phyloP scores from a whole-genome alignment of 2,329 filamentous ascomycete genomes.

The Monosporascus sp. region DNA sequence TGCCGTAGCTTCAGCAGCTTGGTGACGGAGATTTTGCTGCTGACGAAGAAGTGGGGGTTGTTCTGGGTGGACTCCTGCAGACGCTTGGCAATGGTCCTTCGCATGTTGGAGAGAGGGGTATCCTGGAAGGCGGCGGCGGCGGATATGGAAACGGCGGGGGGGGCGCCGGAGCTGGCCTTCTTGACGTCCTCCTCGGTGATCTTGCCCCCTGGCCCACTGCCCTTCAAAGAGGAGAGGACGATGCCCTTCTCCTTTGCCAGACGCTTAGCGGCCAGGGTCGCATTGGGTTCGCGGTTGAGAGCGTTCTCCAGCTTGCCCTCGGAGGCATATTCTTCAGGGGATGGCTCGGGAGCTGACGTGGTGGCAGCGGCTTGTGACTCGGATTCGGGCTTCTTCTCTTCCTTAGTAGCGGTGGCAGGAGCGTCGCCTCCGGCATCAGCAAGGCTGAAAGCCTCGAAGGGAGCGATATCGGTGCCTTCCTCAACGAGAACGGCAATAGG shows the following conservation, averaged over 20 bases:
- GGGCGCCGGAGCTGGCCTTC: conserved; percentile 67
- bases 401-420: conserved; percentile 59
- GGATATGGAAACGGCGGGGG: conserved; percentile 46
- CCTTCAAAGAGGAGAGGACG: conserved; percentile 73
- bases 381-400: conserved; percentile 59
- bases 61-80: conserved; percentile 84
- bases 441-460: conserved; percentile 84
- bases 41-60: conserved; percentile 98
- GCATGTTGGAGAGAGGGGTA: conserved; percentile 82
- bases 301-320: conserved; percentile 76
- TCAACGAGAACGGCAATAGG: conserved; percentile 95
- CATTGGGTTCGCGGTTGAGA: conserved; percentile 75
- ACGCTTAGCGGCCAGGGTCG: conserved; percentile 69
- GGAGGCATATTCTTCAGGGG: conserved; percentile 65
- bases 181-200: conserved; percentile 92
- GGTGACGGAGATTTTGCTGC: conserved; percentile 80
- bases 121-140: conserved; percentile 73
- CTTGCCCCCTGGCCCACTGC: conserved; percentile 77
- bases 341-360: conserved; percentile 44
- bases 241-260: conserved; percentile 83
- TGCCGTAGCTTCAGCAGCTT: conserved; percentile 96
- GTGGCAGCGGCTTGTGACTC: conserved; percentile 54
- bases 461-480: conserved; percentile 78
- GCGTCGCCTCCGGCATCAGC: conserved; percentile 85
- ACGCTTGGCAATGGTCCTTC: conserved; percentile 93